Conservation (phyloP, 23 red algal species). For the Pyropia yezoensis region DNA sequence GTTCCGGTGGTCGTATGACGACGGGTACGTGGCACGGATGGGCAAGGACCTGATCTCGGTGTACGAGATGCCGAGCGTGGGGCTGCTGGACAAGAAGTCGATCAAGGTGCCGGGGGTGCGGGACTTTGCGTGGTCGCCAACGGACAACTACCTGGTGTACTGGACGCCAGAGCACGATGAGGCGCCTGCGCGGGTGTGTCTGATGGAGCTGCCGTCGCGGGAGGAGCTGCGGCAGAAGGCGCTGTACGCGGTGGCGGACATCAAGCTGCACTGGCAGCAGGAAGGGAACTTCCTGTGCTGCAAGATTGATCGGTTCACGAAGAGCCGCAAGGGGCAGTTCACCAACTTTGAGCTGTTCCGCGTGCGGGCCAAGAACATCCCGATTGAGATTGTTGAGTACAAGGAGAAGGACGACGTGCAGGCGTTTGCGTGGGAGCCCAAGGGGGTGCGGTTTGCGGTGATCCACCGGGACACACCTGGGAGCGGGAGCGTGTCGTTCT, state of each 20-base stretch:
- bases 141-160: conserved; percentile 78
- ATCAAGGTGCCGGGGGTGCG: conserved; percentile 59
- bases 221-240: conserved; percentile 91
- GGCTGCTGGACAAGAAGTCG: conserved; percentile 75
- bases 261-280: conserved; percentile 89
- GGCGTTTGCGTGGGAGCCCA: conserved; percentile 90
- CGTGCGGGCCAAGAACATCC: conserved; percentile 73
- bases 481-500: conserved; percentile 72
- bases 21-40: conserved; percentile 78
- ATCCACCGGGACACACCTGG: conserved; percentile 62
- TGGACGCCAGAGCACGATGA: conserved; percentile 92
- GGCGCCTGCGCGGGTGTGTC: conserved; percentile 73
- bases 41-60: conserved; percentile 67
- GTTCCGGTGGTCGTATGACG: conserved; percentile 78
- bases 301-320: conserved; percentile 74
- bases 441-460: conserved; percentile 80
- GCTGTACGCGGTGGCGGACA: conserved; percentile 78
- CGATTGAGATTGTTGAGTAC: conserved; percentile 90
- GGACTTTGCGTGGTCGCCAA: conserved; percentile 92
- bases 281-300: conserved; percentile 93
- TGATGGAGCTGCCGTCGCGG: conserved; percentile 89
- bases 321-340: conserved; percentile 83
- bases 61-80: conserved; percentile 74
- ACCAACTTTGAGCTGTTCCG: conserved; percentile 96
- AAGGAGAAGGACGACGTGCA: conserved; percentile 69